A percentile compares a stretch with the other conserved stretches of the same genome.
Conservation (phyloP, 176 grass and related monocot species). For the Oropetium thomaeum region DNA sequence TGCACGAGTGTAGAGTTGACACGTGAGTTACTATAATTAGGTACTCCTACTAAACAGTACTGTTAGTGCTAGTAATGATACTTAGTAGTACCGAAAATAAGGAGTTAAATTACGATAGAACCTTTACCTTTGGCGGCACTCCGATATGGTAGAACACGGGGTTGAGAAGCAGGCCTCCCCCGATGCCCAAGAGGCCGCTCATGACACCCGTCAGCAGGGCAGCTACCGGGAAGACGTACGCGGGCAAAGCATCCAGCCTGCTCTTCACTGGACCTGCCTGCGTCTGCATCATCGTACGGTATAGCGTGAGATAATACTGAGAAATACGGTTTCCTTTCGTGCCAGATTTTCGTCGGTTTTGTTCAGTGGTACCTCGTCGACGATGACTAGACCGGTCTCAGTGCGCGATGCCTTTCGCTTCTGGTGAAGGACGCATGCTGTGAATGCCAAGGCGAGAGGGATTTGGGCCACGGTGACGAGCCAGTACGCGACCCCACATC, state of each 20-base stretch:
- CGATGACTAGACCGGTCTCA: background rate
- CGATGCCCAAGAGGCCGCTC: conserved; percentile 70
- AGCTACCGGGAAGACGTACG: conserved; percentile 41
- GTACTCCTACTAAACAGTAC: background rate
- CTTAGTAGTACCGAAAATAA: background rate
- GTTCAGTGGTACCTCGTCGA: background rate
- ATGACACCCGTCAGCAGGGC: conserved; percentile 53
- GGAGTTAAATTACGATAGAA: conserved; percentile 3
- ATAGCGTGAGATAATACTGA: no score
- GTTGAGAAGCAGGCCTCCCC: conserved; percentile 70
- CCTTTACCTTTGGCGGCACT: conserved; percentile 49
- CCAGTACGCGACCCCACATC: background rate
- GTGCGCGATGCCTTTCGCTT: background rate
- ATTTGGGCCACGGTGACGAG: background rate
- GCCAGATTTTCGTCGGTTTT: background rate
- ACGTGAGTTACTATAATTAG: background rate
- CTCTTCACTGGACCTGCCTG: background rate
- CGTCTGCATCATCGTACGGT: no score
- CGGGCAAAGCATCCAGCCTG: background rate
- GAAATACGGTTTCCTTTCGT: background rate
- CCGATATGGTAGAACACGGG: conserved; percentile 62
- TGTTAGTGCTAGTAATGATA: no score
- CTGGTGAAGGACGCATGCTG: background rate
- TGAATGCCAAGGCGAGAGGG: background rate
- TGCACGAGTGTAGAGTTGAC: background rate